Conservation (phyloP, 2,329 filamentous ascomycete species). For the Diplodia seriata region DNA sequence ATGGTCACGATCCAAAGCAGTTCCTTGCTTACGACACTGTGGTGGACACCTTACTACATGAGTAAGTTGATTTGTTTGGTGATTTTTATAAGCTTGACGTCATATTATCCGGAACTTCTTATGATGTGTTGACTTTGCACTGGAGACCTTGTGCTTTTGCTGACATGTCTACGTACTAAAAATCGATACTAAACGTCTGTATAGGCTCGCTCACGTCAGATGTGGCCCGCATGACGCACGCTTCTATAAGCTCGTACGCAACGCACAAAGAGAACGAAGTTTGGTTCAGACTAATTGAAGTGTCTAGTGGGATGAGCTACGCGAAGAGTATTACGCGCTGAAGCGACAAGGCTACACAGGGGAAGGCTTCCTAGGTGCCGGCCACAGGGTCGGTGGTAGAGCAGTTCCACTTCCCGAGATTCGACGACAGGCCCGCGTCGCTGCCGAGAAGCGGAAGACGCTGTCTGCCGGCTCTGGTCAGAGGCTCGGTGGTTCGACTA, state of each 20-base stretch:
- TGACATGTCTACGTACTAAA: background rate
- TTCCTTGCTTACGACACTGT: constrained; percentile 83
- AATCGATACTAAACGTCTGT: background rate
- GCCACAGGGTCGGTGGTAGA: constrained; percentile 73
- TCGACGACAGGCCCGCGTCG: constrained; percentile 73
- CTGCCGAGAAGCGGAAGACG: constrained; percentile 72
- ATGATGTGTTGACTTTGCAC: background rate
- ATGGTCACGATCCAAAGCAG: constrained; percentile 73
- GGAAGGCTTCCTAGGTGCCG: constrained; percentile 82
- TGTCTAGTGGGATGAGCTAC: constrained; percentile 76
- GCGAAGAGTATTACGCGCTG: constrained; percentile 82
- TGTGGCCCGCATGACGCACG: constrained; percentile 81
- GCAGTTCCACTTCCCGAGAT: constrained; percentile 73
- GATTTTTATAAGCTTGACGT: background rate
- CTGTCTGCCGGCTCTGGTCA: constrained; percentile 70
- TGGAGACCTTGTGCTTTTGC: background rate
- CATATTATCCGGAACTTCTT: background rate
- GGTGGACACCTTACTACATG: constrained; percentile 91
- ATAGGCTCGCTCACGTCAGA: constrained; percentile 78
- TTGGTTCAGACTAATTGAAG: background rate
- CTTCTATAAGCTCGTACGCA: constrained; percentile 72
- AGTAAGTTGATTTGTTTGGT: constrained; percentile 54
- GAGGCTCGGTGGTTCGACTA: constrained; percentile 70
- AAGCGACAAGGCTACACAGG: constrained; percentile 85
- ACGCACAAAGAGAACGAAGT: too few relatives aligned